phyloP scores from a whole-genome alignment of 352 stramenopile genomes.

The Sclerospora graminicola region DNA sequence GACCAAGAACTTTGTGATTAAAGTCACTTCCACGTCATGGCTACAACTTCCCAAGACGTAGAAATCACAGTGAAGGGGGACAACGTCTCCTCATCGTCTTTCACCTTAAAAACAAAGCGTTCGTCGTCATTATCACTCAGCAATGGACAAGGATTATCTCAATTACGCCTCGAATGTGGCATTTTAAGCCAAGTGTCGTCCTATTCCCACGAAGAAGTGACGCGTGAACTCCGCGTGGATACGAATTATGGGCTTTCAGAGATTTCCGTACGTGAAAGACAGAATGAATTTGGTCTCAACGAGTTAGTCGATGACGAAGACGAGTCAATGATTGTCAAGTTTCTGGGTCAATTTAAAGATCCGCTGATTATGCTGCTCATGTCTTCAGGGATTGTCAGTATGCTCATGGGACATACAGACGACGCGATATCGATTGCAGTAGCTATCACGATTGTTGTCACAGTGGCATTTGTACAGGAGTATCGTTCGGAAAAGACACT shows the following conservation, averaged over 20 bases:
- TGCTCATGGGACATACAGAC: constrained; percentile 89
- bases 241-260: constrained; percentile 46
- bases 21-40: constrained; percentile 4
- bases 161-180: constrained; percentile 9
- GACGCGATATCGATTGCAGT: constrained; percentile 94
- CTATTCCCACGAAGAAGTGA: constrained; percentile 41
- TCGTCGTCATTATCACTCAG: constrained; percentile 10
- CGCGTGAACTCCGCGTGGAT: constrained; percentile 57
- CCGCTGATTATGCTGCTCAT: constrained; percentile 95
- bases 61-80: constrained; percentile 5
- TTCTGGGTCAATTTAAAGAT: constrained; percentile 94
- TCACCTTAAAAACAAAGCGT: background rate
- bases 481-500: constrained; percentile 83
- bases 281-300: constrained; percentile 63
- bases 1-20: background rate
- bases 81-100: background rate
- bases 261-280: constrained; percentile 42
- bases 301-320: constrained; percentile 62
- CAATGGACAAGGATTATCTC: constrained; percentile 4
- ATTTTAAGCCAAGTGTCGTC: constrained; percentile 31
- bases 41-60: constrained; percentile 5
- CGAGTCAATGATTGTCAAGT: constrained; percentile 86
- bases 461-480: constrained; percentile 91
- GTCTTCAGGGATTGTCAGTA: constrained; percentile 83
- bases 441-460: constrained; percentile 94